phyloP scores from a whole-genome alignment of 2,329 filamentous ascomycete species.

The Dothideomycetes sp. region DNA sequence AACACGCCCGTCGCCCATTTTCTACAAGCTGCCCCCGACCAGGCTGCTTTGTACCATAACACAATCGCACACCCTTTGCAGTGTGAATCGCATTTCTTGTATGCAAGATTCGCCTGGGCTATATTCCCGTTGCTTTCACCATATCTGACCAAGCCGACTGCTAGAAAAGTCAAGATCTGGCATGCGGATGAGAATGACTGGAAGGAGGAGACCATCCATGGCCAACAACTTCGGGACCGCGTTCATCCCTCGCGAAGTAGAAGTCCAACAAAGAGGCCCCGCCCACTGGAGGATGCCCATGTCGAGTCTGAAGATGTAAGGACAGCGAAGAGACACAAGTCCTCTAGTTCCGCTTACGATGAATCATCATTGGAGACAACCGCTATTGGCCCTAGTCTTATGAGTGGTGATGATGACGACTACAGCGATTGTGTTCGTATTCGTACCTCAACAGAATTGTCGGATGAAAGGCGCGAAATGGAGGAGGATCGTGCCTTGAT shows the following conservation, averaged over 20 bases:
- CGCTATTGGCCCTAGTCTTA: not conserved
- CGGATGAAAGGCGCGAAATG: not conserved
- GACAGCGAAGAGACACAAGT: not conserved
- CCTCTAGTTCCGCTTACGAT: not conserved
- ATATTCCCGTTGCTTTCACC: too few relatives aligned
- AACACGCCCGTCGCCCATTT: not conserved
- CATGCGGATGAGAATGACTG: not conserved
- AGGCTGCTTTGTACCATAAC: not conserved
- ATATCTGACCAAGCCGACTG: not conserved
- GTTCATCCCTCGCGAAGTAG: not conserved
- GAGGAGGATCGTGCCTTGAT: not conserved
- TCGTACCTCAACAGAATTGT: not conserved
- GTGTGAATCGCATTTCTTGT: not conserved
- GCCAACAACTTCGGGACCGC: not conserved
- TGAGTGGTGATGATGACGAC: not conserved
- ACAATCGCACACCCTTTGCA: not conserved
- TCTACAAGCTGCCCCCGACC: not conserved
- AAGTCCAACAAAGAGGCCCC: not conserved
- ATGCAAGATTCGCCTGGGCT: too few relatives aligned
- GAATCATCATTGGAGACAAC: too few relatives aligned
- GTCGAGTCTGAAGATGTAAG: not conserved
- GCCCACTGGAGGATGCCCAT: not conserved
- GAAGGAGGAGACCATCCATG: not conserved
- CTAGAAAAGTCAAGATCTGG: not conserved
- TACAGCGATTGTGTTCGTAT: not conserved